Base-by-base conservation (phyloP, 345 rosid species). In the Kandelia obovata region DNA sequence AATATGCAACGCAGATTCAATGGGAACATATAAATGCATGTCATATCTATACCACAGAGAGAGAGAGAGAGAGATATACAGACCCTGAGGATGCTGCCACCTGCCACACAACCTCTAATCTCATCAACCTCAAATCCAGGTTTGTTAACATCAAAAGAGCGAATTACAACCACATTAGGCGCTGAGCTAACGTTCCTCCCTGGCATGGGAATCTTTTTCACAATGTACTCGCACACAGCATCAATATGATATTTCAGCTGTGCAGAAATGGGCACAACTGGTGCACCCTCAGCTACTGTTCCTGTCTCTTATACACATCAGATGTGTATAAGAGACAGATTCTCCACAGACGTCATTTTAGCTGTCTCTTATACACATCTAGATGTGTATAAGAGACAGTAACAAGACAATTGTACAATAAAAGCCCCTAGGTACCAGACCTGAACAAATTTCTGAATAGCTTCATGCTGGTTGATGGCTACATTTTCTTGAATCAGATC, bases 401-500 rank as follows among this genome's bases (percentile, higher is more conserved):
- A 16, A 3, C 17, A 56, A 56, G 30, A 56, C 31, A 56, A 27
- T 11, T 21, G 17, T 43, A 8, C 19, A 16, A 56, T 13, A 15
- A 11, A 56, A 5, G 19, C 30, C 59, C 13, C 39, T 25, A 35
- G 57, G 58, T 4, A 70, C 16, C 62, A 5, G 67, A 92, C 99
- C 96, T 82, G 79, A 71, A 95, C 86, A 75, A 92, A 95, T 65
- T 85, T 87, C 78, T 90, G 83, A 64, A 95, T 95, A 26, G 99
- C 82, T 69, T 92, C 96, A 30, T 92, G 96, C 83, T 92, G 97
- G 62, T 95, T 90, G 71, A 85, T 78, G 61, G 99, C 99, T 21
- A 89, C 93, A 66, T 90, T 95, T 78, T 95, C 97, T 83, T 95
- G 99, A 66, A 95, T 86, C 43, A 92, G 89, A 88, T 95, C 99